Conservation (phyloP, 225 moss, liverwort and hornwort species). For the Bryum argenteum region DNA sequence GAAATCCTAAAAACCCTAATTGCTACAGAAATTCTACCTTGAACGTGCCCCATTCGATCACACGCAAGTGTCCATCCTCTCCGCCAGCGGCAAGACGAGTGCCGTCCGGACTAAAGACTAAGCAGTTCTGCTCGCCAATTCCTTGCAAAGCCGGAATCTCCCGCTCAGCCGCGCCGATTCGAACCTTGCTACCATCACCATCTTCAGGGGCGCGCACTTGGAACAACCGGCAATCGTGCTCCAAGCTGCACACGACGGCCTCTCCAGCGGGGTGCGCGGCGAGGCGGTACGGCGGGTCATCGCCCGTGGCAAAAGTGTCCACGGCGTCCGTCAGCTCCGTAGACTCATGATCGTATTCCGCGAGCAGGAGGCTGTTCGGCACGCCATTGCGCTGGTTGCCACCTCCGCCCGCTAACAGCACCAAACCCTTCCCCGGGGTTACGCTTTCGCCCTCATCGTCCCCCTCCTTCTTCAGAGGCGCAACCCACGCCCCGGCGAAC, state of each 20-base stretch:
- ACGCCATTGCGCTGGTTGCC: constrained; percentile 72
- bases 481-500: constrained; percentile 78
- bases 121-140: constrained; percentile 77
- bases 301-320: constrained; percentile 62
- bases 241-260: constrained; percentile 69
- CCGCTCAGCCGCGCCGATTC: constrained; percentile 44
- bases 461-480: background rate
- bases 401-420: constrained; percentile 79
- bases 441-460: background rate
- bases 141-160: constrained; percentile 57
- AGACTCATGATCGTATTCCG: constrained; percentile 54
- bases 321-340: constrained; percentile 68
- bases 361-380: constrained; percentile 65
- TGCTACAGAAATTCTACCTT: constrained; percentile 24
- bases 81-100: constrained; percentile 73
- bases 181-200: constrained; percentile 33
- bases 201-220: constrained; percentile 49
- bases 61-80: constrained; percentile 82
- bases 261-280: constrained; percentile 70
- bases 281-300: constrained; percentile 68
- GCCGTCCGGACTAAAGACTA: constrained; percentile 75
- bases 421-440: constrained; percentile 41
- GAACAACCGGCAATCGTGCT: constrained; percentile 67
- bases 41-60: constrained; percentile 75
- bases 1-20: constrained; percentile 24